Percentiles rank a stretch among this genome's conserved stretches.
phyloP scores from a whole-genome alignment of 129 eudicot genomes.

The Ambrosia artemisiifolia region DNA sequence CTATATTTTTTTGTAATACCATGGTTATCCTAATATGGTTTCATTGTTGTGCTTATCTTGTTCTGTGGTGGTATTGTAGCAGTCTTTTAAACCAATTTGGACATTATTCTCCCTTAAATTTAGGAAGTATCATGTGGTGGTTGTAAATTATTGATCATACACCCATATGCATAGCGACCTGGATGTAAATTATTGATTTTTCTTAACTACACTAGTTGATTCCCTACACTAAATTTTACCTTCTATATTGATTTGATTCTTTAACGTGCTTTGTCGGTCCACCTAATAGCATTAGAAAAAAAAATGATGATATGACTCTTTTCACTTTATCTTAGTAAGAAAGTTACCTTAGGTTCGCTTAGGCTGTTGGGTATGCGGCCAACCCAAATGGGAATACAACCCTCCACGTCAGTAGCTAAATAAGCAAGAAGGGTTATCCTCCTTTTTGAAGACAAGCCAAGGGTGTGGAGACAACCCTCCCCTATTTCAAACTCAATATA shows the following conservation, averaged over 20 bases:
- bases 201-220: background rate
- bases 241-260: background rate
- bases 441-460: no score
- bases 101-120: conserved; percentile 31
- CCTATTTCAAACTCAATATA: no score
- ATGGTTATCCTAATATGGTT: conserved; percentile 22
- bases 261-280: background rate
- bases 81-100: conserved; percentile 23
- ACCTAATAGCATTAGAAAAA: background rate
- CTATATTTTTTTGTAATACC: background rate
- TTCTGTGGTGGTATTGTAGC: conserved; percentile 16
- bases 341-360: background rate
- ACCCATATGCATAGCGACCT: conserved; percentile 21
- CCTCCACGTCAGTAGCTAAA: no score
- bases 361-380: no score
- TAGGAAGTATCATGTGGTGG: conserved; percentile 35
- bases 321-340: background rate
- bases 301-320: background rate
- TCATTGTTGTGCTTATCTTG: conserved; percentile 32
- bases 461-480: no score
- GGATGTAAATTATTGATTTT: no score
- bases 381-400: no score
- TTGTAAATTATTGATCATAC: conserved; percentile 24
- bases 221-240: background rate
- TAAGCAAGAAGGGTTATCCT: no score